These are phyloP conservation scores for Quercus cerris DNA, from an alignment of 306 rosid species.

Conservation along the genomic window DNA sequence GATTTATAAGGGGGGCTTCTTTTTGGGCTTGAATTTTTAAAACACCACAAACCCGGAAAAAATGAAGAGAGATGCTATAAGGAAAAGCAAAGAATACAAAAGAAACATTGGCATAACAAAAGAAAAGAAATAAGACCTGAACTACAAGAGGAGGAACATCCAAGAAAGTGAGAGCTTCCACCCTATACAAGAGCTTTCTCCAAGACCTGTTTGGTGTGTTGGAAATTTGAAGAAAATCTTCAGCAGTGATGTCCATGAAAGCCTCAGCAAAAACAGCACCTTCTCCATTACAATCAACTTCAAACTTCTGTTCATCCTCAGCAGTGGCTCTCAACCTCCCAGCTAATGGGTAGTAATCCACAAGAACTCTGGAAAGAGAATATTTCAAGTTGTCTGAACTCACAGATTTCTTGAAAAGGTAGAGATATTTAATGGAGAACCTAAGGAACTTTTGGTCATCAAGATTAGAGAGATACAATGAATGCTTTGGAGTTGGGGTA, in stretches of 20 bases:
- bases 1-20: neutral
- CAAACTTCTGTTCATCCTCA: conserved; percentile 55
- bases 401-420: conserved; percentile 52
- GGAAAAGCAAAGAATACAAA: neutral
- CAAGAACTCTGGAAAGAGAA: conserved; percentile 62
- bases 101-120: neutral
- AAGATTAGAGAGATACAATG: conserved; percentile 69
- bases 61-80: neutral
- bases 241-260: conserved; percentile 59
- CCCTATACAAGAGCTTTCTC: conserved; percentile 64
- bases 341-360: conserved; percentile 79
- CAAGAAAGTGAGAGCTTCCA: conserved; percentile 57
- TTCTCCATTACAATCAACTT: conserved; percentile 77
- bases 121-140: conserved; percentile 46
- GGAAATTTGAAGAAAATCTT: conserved; percentile 47
- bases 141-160: conserved; percentile 83
- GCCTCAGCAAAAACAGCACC: conserved; percentile 82
- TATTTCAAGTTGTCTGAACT: conserved; percentile 41
- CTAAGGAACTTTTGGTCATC: conserved; percentile 84
- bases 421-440: conserved; percentile 72
- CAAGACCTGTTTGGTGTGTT: conserved; percentile 60
- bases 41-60: neutral
- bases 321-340: conserved; percentile 51
- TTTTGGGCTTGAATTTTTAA: too few species aligned
- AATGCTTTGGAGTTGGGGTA: conserved; percentile 69